Evolutionary conservation across 2,329 filamentous ascomycete genomes (phyloP).

Genomic region (Sporothrix sp.): DNA sequence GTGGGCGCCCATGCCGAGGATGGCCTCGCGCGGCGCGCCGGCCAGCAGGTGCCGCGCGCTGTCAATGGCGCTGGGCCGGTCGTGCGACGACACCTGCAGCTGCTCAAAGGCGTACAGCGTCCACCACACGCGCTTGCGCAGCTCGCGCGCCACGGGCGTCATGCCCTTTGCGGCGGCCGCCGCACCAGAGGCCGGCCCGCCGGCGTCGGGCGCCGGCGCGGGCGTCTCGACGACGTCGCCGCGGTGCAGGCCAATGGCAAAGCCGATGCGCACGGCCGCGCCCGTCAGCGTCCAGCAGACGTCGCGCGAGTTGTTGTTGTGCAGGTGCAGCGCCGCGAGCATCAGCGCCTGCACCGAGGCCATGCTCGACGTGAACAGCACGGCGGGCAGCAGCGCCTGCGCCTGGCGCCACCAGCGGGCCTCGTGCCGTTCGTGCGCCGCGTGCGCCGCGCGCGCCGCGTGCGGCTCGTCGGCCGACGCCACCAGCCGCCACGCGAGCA

Average conservation of each 20-base stretch:
- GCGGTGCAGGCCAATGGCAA: constrained; percentile 34
- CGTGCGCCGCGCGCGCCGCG: constrained; percentile 32
- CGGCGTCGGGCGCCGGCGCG: background rate
- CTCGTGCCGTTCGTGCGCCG: constrained; percentile 26
- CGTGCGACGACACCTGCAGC: constrained; percentile 35
- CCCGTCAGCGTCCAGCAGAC: constrained; percentile 33
- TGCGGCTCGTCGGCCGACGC: constrained; percentile 18
- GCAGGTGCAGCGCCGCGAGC: constrained; percentile 32
- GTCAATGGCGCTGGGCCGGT: constrained; percentile 34
- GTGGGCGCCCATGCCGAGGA: constrained; percentile 26
- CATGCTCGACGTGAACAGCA: constrained; percentile 33
- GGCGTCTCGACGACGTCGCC: constrained; percentile 25
- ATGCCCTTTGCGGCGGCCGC: constrained; percentile 18
- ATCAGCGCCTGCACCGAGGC: constrained; percentile 31
- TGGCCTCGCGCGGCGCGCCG: constrained; percentile 27
- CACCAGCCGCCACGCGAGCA: constrained; percentile 26
- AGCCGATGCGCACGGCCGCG: constrained; percentile 31
- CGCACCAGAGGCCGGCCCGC: background rate
- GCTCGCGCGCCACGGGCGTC: constrained; percentile 25
- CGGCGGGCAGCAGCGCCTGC: constrained; percentile 30
- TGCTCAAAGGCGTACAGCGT: constrained; percentile 26
- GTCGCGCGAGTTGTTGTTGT: constrained; percentile 35
- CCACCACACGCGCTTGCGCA: constrained; percentile 25
- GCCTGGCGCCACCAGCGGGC: constrained; percentile 32
- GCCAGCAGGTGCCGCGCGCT: constrained; percentile 18